Evolutionary conservation across 2,329 filamentous ascomycete species (phyloP).

Genomic region (Ploettnerulaceae sp.): DNA sequence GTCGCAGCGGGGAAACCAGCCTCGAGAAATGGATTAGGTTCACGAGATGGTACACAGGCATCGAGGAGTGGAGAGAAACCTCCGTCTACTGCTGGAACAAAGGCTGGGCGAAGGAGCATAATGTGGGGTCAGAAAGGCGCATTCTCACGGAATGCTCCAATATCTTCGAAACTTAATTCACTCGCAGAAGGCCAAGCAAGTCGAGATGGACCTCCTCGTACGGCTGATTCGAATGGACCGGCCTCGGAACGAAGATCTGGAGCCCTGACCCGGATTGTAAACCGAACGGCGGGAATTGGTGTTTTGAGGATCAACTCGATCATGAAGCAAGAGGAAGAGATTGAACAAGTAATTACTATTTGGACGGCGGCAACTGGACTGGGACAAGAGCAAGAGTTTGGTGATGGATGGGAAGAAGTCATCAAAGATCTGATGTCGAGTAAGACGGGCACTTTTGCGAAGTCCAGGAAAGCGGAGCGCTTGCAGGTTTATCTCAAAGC

Average conservation of each 20-base stretch:
- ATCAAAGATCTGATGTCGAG: conserved; percentile 70
- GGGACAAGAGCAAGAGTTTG: conserved; percentile 52
- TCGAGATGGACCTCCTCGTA: conserved; percentile 44
- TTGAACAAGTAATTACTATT: conserved; percentile 70
- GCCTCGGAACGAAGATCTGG: conserved; percentile 29
- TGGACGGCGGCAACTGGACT: conserved; percentile 62
- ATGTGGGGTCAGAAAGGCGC: conserved; percentile 65
- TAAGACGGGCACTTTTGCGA: conserved; percentile 67
- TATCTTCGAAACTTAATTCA: conserved; percentile 46
- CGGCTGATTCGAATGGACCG: conserved; percentile 48
- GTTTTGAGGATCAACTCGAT: conserved; percentile 71
- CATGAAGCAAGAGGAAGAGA: conserved; percentile 65
- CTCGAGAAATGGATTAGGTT: conserved; percentile 24
- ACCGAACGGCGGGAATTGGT: conserved; percentile 71
- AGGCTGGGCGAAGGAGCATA: conserved; percentile 55
- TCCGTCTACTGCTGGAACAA: conserved; percentile 45
- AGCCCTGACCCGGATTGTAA: conserved; percentile 45
- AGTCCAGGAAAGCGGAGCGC: conserved; percentile 66
- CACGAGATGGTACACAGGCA: conserved; percentile 24
- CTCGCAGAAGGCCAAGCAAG: conserved; percentile 33
- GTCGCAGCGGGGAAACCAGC: conserved; percentile 26
- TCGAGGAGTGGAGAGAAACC: conserved; percentile 36
- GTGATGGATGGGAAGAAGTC: conserved; percentile 67
- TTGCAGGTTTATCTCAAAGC: conserved; percentile 74
- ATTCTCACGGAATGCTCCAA: conserved; percentile 46